Evolutionary conservation across 2,329 filamentous ascomycete genomes (phyloP).

Genomic region (Septoria linicola): DNA sequence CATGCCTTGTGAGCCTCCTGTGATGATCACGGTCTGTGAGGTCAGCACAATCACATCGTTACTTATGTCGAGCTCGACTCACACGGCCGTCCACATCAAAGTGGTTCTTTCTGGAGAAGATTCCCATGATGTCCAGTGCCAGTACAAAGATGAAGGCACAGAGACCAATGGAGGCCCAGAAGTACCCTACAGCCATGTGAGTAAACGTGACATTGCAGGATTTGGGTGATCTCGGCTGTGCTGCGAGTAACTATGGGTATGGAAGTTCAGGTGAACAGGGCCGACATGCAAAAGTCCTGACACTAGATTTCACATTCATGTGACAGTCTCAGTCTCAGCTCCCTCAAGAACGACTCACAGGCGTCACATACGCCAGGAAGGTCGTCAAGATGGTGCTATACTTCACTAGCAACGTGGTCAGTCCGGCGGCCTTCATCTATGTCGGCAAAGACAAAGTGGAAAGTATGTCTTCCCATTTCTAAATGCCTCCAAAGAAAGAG

Average conservation of each 20-base stretch:
- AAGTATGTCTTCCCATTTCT: conserved; percentile 64
- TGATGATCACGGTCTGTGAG: conserved; percentile 77
- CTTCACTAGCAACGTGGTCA: conserved; percentile 81
- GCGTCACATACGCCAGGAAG: too few species aligned
- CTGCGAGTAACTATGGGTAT: too few species aligned
- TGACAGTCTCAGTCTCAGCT: conserved; percentile 8
- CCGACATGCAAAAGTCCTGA: too few species aligned
- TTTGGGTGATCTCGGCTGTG: too few species aligned
- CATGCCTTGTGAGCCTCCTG: conserved; percentile 91
- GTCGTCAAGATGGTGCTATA: conserved; percentile 89
- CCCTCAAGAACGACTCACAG: too few species aligned
- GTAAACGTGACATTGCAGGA: too few species aligned
- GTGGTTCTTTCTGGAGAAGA: conserved; percentile 67
- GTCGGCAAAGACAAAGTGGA: conserved; percentile 99
- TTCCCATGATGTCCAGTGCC: conserved; percentile 60
- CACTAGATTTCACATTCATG: not conserved
- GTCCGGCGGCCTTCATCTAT: conserved; percentile 84
- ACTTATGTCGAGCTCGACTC: conserved; percentile 29
- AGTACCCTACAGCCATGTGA: conserved; percentile 40
- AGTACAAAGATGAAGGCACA: conserved; percentile 40
- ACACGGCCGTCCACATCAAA: conserved; percentile 86
- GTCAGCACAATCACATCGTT: conserved; percentile 8
- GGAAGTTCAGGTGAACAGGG: too few species aligned
- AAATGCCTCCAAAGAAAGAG: too few species aligned
- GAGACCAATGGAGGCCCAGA: conserved; percentile 39